phyloP scores from a whole-genome alignment of 352 stramenopile species.

The Albugo laibachii region DNA sequence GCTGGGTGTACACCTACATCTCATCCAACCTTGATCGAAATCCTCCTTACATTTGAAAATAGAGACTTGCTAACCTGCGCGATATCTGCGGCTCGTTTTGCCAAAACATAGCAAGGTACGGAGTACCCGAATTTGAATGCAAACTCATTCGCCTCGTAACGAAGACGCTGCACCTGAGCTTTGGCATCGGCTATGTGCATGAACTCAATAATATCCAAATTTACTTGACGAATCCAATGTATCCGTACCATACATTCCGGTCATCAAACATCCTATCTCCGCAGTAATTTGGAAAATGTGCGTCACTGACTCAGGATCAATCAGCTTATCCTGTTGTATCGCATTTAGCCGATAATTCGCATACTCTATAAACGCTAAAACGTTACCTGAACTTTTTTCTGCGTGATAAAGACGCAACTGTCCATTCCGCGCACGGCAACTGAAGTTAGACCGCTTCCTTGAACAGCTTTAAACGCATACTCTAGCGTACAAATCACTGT shows the following conservation, averaged over 20 bases:
- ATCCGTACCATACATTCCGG: slow-evolving; percentile 65
- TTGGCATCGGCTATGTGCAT: slow-evolving; percentile 60
- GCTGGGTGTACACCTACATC: slow-evolving; percentile 81
- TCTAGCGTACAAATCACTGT: slow-evolving; percentile 26
- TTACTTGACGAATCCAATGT: not conserved
- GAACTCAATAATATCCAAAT: not conserved
- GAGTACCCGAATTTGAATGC: slow-evolving; percentile 94
- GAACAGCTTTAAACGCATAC: slow-evolving; percentile 97
- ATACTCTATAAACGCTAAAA: not conserved
- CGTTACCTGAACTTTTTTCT: slow-evolving; percentile 94
- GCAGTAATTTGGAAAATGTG: slow-evolving; percentile 94
- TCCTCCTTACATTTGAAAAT: not conserved
- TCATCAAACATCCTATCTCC: slow-evolving; percentile 91
- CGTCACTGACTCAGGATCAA: slow-evolving; percentile 89
- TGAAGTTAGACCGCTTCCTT: slow-evolving; percentile 86
- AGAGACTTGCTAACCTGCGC: slow-evolving; percentile 44
- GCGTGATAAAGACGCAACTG: slow-evolving; percentile 89
- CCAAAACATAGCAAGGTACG: slow-evolving; percentile 87
- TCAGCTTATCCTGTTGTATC: slow-evolving; percentile 73
- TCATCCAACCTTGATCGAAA: not conserved
- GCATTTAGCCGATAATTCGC: not conserved
- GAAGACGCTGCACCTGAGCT: slow-evolving; percentile 86
- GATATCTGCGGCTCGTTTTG: slow-evolving; percentile 95
- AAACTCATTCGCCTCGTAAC: slow-evolving; percentile 95
- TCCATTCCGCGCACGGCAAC: slow-evolving; percentile 91